phyloP scores from a whole-genome alignment of 176 grass and related monocot genomes.

The Ensete glaucum region DNA sequence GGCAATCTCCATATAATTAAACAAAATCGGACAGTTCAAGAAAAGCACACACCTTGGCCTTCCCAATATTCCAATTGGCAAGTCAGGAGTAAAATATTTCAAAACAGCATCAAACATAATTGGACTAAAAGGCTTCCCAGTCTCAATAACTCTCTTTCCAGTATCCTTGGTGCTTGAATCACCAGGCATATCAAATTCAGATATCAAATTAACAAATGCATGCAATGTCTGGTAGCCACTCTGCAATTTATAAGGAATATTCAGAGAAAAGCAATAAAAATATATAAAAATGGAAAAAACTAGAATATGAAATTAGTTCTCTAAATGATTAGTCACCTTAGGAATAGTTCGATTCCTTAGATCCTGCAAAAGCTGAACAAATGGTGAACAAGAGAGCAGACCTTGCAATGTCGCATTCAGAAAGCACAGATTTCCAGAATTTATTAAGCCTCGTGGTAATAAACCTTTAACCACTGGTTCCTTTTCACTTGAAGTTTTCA shows the following conservation, averaged over 20 bases:
- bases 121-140: slow-evolving; percentile 60
- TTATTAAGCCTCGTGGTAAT: slow-evolving; percentile 78
- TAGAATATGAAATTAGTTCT: background rate
- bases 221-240: slow-evolving; percentile 55
- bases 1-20: background rate
- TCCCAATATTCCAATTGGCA: slow-evolving; percentile 54
- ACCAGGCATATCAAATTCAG: slow-evolving; percentile 64
- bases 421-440: slow-evolving; percentile 94
- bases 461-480: slow-evolving; percentile 28
- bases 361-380: slow-evolving; percentile 70
- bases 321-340: slow-evolving; percentile 38
- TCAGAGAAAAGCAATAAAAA: slow-evolving; percentile 1
- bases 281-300: slow-evolving; percentile 8
- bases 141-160: slow-evolving; percentile 41
- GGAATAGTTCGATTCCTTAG: slow-evolving; percentile 50
- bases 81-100: slow-evolving; percentile 72
- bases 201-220: slow-evolving; percentile 83
- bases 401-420: slow-evolving; percentile 93
- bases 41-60: slow-evolving; percentile 47
- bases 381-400: slow-evolving; percentile 72
- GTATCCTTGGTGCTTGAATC: slow-evolving; percentile 41
- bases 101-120: slow-evolving; percentile 82
- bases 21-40: background rate
- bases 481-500: slow-evolving; percentile 30
- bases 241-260: slow-evolving; percentile 26